Evolutionary conservation across 352 stramenopile genomes (phyloP).

Genomic region (Phytophthora macrochlamydospora): DNA sequence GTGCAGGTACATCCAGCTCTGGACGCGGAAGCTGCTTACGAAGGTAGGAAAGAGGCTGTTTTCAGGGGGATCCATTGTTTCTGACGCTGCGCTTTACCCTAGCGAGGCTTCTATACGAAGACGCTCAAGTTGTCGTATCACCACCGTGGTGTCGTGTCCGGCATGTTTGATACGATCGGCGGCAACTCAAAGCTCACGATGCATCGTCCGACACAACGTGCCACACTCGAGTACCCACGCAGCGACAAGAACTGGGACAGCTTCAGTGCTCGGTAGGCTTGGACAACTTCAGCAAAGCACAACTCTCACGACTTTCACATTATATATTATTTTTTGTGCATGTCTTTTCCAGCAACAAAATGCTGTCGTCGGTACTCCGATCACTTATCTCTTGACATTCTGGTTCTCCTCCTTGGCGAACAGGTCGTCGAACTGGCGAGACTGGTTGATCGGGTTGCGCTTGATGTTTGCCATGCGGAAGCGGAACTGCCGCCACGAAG

Average conservation of each 20-base stretch:
- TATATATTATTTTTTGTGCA: conserved; percentile 29
- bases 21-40: conserved; percentile 45
- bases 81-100: neutral
- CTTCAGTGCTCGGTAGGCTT: conserved; percentile 12
- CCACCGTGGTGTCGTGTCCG: conserved; percentile 55
- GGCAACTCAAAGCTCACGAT: conserved; percentile 51
- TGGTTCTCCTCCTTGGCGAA: conserved; percentile 66
- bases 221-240: conserved; percentile 58
- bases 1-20: conserved; percentile 51
- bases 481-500: conserved; percentile 62
- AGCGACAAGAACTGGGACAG: conserved; percentile 32
- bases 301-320: conserved; percentile 11
- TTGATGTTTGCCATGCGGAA: conserved; percentile 69
- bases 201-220: conserved; percentile 15
- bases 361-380: neutral
- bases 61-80: neutral
- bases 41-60: conserved; percentile 19
- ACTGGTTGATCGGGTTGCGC: conserved; percentile 80
- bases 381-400: conserved; percentile 52
- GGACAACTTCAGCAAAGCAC: neutral
- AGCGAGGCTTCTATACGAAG: conserved; percentile 67
- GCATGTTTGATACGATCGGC: conserved; percentile 67
- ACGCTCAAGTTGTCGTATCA: conserved; percentile 43
- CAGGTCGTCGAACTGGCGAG: conserved; percentile 60
- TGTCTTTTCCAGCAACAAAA: conserved; percentile 12